Evolutionary conservation across 345 rosid species (phyloP).

Genomic region (Mallotus nudiflorus): DNA sequence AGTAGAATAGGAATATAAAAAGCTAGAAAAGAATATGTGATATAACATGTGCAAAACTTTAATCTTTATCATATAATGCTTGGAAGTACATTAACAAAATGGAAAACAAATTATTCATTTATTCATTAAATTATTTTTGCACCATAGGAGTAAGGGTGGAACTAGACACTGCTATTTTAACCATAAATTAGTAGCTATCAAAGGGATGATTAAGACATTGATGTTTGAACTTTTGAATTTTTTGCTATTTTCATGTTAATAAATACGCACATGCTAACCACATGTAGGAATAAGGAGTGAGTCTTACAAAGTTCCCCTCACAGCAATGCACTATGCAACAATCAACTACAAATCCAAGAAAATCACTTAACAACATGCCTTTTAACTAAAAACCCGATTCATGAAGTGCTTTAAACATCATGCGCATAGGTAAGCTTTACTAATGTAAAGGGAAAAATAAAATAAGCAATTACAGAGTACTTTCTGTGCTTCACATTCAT

Average conservation of each 20-base stretch:
- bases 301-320: no score
- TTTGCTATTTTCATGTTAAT: no score
- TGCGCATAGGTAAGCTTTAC: background rate
- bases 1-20: background rate
- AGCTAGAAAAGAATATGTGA: background rate
- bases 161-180: no score
- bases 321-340: no score
- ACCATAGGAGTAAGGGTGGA: no score
- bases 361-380: background rate
- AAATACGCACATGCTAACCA: no score
- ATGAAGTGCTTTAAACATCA: background rate
- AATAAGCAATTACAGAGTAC: conserved; percentile 20
- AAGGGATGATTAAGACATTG: no score
- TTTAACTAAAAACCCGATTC: background rate
- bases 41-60: background rate
- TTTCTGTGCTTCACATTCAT: conserved; percentile 90
- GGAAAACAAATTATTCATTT: no score
- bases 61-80: background rate
- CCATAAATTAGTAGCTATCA: no score
- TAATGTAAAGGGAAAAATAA: background rate
- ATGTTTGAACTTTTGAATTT: no score
- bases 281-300: no score
- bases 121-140: no score
- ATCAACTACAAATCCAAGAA: background rate
- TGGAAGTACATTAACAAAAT: background rate